These are phyloP conservation scores for Rhizopogon rudus DNA, from an alignment of 768 basidiomycete species.

Conservation along the genomic window DNA sequence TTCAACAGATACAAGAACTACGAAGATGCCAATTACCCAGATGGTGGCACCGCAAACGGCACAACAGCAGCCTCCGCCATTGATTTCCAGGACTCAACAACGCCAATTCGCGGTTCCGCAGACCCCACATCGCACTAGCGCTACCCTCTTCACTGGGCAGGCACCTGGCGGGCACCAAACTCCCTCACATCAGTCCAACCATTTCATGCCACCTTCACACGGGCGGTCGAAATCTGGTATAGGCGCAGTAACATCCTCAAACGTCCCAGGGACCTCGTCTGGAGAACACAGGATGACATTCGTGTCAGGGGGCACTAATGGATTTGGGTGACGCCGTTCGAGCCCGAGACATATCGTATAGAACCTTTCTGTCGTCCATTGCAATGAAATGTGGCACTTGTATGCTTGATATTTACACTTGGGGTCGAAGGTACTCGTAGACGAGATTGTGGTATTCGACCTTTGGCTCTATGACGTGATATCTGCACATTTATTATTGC, in stretches of 20 bases:
- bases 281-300: slow-evolving; percentile 53
- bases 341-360: not conserved
- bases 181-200: slow-evolving; percentile 20
- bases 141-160: slow-evolving; percentile 1
- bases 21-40: slow-evolving; percentile 9
- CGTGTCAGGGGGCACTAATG: slow-evolving; percentile 30
- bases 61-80: slow-evolving; percentile 18
- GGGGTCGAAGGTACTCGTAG: too few relatives aligned
- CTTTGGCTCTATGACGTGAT: too few relatives aligned
- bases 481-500: too few relatives aligned
- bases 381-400: not conserved
- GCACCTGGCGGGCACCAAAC: not conserved
- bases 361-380: slow-evolving; percentile 6
- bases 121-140: slow-evolving; percentile 21
- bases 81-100: slow-evolving; percentile 40
- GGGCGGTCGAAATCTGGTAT: slow-evolving; percentile 16
- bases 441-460: too few relatives aligned
- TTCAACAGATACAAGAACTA: slow-evolving; percentile 3
- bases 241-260: not conserved
- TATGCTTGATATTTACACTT: too few relatives aligned
- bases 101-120: slow-evolving; percentile 20
- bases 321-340: slow-evolving; percentile 22
- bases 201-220: slow-evolving; percentile 24
- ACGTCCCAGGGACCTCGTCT: slow-evolving; percentile 12
- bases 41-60: slow-evolving; percentile 2